Conservation (phyloP, 2,329 filamentous ascomycete species). For the Trichophyton schoenleinii region DNA sequence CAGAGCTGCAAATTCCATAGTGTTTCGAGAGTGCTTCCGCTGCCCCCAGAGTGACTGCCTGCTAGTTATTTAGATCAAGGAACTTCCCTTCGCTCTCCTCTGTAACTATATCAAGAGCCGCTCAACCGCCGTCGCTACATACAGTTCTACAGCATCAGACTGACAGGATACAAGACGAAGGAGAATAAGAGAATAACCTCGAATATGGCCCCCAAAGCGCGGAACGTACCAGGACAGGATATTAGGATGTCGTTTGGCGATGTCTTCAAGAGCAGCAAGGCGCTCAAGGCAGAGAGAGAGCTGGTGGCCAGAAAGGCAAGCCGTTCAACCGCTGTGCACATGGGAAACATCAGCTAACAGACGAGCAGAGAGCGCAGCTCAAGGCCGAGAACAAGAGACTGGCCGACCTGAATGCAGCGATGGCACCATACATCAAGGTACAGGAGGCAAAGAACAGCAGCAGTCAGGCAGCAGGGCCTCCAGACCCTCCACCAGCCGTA, state of each 20-base stretch:
- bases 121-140: background rate
- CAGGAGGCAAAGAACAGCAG: background rate
- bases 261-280: constrained; percentile 16
- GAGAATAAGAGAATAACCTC: background rate
- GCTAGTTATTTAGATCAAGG: background rate
- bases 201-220: background rate
- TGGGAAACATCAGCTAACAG: background rate
- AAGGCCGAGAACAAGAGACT: constrained; percentile 7
- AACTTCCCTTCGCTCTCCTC: background rate
- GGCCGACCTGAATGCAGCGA: background rate
- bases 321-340: background rate
- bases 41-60: background rate
- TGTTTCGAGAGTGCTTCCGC: no score
- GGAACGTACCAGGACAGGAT: background rate
- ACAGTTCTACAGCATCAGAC: background rate
- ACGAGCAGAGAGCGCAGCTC: background rate
- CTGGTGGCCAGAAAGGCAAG: constrained; percentile 13
- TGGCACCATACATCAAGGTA: background rate
- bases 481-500: background rate
- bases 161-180: background rate
- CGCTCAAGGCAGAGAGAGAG: constrained; percentile 13
- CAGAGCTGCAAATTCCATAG: no score
- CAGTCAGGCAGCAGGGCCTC: background rate
- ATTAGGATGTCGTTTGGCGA: constrained; percentile 14
- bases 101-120: no score